Evolutionary conservation across 2,329 filamentous ascomycete genomes (phyloP), one percentile per base, ranked within the genome.

Genomic region (Trichocomaceae sp.): DNA sequence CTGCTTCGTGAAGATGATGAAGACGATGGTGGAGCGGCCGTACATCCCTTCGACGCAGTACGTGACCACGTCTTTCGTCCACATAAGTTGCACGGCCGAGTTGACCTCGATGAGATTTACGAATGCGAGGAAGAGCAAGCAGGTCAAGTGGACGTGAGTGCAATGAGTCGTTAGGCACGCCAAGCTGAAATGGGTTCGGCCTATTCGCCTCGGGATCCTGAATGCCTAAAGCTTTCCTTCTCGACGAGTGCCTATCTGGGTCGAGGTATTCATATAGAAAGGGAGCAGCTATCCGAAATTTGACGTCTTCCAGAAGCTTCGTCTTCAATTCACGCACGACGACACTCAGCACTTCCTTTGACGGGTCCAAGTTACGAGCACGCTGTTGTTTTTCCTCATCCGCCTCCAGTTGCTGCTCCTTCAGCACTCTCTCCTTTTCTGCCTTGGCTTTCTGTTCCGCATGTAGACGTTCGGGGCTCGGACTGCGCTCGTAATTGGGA

Each of bases 371-470:
- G 67, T 95, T 87, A 65, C 87, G 86, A 17, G 91, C 91, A 51
- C 92, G 80, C 63, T 92, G 86, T 65, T 84, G 85, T 75, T 93
- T 96, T 69, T 97, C 92, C 61, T 93, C 87, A 66, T 96, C 90
- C 7, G 92, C 67, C 66, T 96, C 92, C 48, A 85, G 81, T 59
- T 89, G 88, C 44, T 90, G 85, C 65, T 96, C 88, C 47, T 81
- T 83, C 53, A 82, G 82, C 45, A 83, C 74, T 55, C 84, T 82
- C 55, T 85, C 83, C 54, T 79, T 78, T 58, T 92, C 85, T 39
- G 84, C 85, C 63, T 82, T 80, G 55, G 82, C 80, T 58, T 79
- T 78, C 60, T 74, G 61, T 57, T 81, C 77, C 47, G 72, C 69
- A 58, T 68, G 69, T 29, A 74, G 61, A 55, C 71, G 67, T 56